phyloP scores from a whole-genome alignment of 768 basidiomycete species.

The Trametes coccinea region DNA sequence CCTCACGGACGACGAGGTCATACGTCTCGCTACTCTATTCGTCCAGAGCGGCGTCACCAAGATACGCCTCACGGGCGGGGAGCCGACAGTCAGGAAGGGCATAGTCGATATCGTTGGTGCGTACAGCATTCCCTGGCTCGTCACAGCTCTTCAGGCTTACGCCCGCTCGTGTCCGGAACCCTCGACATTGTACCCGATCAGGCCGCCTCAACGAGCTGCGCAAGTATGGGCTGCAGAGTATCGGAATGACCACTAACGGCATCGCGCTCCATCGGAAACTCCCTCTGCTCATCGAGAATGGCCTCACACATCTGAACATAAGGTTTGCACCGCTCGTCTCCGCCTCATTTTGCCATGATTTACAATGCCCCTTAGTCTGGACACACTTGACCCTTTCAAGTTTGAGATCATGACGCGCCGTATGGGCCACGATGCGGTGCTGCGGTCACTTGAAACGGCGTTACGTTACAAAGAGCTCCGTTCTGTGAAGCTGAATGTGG shows the following conservation, averaged over 20 bases:
- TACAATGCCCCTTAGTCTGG: conserved; percentile 50
- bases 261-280: conserved; percentile 72
- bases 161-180: background rate
- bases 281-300: conserved; percentile 64
- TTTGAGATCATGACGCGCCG: conserved; percentile 87
- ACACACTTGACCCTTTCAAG: conserved; percentile 83
- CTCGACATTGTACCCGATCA: conserved; percentile 29
- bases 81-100: conserved; percentile 81
- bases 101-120: conserved; percentile 68
- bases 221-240: conserved; percentile 60
- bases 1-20: conserved; percentile 73
- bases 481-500: conserved; percentile 81
- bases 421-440: conserved; percentile 72
- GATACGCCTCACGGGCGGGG: conserved; percentile 86
- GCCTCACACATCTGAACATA: conserved; percentile 72
- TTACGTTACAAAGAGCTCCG: conserved; percentile 48
- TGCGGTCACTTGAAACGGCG: conserved; percentile 67
- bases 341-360: conserved; percentile 3
- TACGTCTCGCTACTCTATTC: conserved; percentile 73
- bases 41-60: conserved; percentile 83
- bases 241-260: conserved; percentile 88
- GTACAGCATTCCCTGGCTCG: conserved; percentile 19
- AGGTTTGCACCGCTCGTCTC: conserved; percentile 29
- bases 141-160: background rate
- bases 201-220: conserved; percentile 65